Base-by-base conservation (phyloP, 2,329 filamentous ascomycete species). In the Uncinocarpus reesii region DNA sequence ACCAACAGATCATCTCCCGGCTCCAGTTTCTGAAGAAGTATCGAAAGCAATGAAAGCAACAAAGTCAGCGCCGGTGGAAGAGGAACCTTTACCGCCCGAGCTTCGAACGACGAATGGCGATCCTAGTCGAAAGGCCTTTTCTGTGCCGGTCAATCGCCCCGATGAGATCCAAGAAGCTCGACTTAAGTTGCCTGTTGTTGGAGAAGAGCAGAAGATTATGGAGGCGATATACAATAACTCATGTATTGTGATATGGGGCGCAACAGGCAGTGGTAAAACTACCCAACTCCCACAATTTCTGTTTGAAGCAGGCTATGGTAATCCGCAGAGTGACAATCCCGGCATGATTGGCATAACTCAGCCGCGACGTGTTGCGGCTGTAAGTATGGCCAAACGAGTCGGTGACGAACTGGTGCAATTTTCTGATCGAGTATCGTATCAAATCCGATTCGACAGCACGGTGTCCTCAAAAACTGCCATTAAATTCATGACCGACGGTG, bases 401-500 rank as follows among this genome's bases (percentile, higher is more conserved):
- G 80, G 77, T 0, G 81, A 89, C 53, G 92, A 98, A 62, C 67
- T 98, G 35, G 88, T 87, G 1, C 75, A 84, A 40, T 79, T 83
- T 57, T 81, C 80, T n/a, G 73, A 82, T 21, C 77, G 78, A 41
- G 89, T 98, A 5, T 86, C 86, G 3, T 93, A 96, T 63, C 92
- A 89, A 63, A 95, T 98, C 58, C 84, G 93, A 20, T 98, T 96
- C 56, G 92, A 98, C 61, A 87, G 84, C 42, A 90, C 82, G 0
- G 81, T 84, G 1, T 79, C 81, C 42, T 73, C 80, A 23, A 83
- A 87, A 45, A 98, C 92, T 0, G 84, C 86, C 4, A 79, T 98
- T 64, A 98, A 98, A 64, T 98, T 96, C 69, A 95, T 98, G 89
- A 98, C 92, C 0, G 92, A 98, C 65, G 92, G 92, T 75, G 88